Evolutionary conservation across 306 rosid species (phyloP), one percentile per base, ranked within the genome.

Genomic region (Lablab purpureus): DNA sequence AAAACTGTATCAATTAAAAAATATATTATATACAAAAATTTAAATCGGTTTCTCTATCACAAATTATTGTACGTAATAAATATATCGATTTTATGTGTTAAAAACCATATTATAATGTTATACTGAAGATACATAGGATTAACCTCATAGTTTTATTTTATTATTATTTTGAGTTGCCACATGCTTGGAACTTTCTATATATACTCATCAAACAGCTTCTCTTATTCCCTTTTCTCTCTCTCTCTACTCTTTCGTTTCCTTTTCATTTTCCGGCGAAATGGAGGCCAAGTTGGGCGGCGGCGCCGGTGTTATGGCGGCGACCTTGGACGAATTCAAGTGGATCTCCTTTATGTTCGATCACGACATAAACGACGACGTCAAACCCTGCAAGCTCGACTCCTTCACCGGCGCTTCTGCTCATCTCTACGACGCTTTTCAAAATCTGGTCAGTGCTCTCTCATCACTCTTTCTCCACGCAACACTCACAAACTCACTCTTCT

Each of bases 391-490:
- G 30, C 7, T 62, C 32, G 90, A 88, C 6, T 78, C 68, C 1
- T 18, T 81, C 73, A 41, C 76, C 71, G 80, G 65, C 74, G 84
- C 75, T 23, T 73, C 85, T 66, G 85, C 36, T 60, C 85, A 80
- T 22, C 60, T 76, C 79, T 34, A 45, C 67, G 54, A 58, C 69
- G 37, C 43, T 81, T 80, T 86, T 68, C 84, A 50, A 49, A 89
- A 68, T 71, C 74, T 76, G 97, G 98, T 94, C 41, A 81, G 89
- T 83, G 67, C 76, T 70, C 67, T 36, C 77, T 86, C 72, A 11
- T 43, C 49, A 43, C 75, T 81, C 81, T 58, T 19, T 34, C 83
- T n/a, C 54, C 6, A 13, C 52, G 71, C 77, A 71, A 19, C 82
- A 59, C 67, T 55, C 82, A 0, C 49, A 43, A 9, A 43, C 17